Evolutionary conservation across 2,329 filamentous ascomycete species (phyloP), one percentile per base, ranked within the genome.

Genomic region (Elsinoe fawcettii): DNA sequence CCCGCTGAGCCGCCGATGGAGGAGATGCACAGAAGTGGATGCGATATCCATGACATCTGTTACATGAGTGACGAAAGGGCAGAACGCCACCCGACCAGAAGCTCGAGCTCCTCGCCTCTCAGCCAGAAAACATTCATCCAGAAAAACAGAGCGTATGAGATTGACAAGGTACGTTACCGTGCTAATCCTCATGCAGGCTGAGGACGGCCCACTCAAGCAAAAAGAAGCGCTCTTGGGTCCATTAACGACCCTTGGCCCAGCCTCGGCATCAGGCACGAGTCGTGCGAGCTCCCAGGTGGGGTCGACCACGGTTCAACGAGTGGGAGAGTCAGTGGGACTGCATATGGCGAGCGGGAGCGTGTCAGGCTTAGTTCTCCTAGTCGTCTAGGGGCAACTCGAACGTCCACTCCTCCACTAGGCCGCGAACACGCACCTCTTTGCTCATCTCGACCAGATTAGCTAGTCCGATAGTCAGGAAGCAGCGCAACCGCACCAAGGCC

Each of bases 261-360:
- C 49, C 49, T 53, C 49, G 49, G 49, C 49, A 37, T 53, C 49
- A 53, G 32, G 32, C 25, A 53, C 49, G 30, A 53, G 16, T 36
- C 25, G 30, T 39, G 32, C 18, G 14, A 18, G 32, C 39, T 30
- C 32, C n/a, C 34, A 25, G 30, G 30, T 37, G 30, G 25, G 32
- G 49, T 53, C 25, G 44, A 25, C 23, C 22, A 25, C 14, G 20
- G 44, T 27, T 53, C 20, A 16, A 22, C 39, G 49, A 53, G 44
- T 53, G 30, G 32, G 49, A 53, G 49, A 53, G 49, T 53, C 49
- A 53, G 49, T 39, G 49, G 49, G 49, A 53, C 49, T 34, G 49
- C 49, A 18, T 53, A 39, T 25, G 30, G 25, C 20, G 32, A 20
- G 49, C 49, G 32, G 25, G 34, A 39, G 30, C 49, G 49, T 39